Evolutionary conservation across 176 grass and related monocot species (phyloP).

Genomic region (Alloteropsis semialata): DNA sequence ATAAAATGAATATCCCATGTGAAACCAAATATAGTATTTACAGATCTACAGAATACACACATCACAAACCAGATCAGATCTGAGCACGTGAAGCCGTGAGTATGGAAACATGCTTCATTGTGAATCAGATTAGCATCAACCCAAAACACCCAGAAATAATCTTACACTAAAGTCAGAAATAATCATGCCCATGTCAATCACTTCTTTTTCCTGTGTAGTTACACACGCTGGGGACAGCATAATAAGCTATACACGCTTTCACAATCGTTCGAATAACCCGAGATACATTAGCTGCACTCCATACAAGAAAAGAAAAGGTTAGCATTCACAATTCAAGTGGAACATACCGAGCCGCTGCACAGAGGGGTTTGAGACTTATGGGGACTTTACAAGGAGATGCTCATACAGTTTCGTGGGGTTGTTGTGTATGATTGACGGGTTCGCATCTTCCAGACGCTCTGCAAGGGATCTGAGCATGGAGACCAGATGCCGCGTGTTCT

Average conservation of each 20-base stretch:
- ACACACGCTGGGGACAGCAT: slow-evolving; percentile 25
- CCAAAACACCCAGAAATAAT: not conserved
- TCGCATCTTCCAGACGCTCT: slow-evolving; percentile 52
- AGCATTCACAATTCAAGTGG: slow-evolving; percentile 47
- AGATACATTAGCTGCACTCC: slow-evolving; percentile 55
- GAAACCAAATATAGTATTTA: not conserved
- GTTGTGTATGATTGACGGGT: slow-evolving; percentile 57
- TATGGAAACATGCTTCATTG: not conserved
- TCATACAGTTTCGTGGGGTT: slow-evolving; percentile 50
- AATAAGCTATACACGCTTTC: slow-evolving; percentile 43
- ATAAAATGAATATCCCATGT: not conserved
- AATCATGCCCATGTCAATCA: slow-evolving; percentile 26
- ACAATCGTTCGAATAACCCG: slow-evolving; percentile 32
- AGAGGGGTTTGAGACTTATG: slow-evolving; percentile 8
- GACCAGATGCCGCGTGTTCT: slow-evolving; percentile 49
- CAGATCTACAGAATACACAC: not conserved
- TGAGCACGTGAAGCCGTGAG: not conserved
- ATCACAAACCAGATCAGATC: slow-evolving; percentile 4
- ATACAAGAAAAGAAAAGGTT: slow-evolving; percentile 38
- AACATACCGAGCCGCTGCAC: slow-evolving; percentile 1
- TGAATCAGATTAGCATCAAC: slow-evolving; percentile 1
- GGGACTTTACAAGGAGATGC: slow-evolving; percentile 57
- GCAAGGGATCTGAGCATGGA: slow-evolving; percentile 69
- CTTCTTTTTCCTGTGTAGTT: slow-evolving; percentile 9
- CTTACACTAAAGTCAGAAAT: slow-evolving; percentile 8